Conservation (phyloP, 495 filamentous ascomycete species). For the Bacidia gigantensis region DNA sequence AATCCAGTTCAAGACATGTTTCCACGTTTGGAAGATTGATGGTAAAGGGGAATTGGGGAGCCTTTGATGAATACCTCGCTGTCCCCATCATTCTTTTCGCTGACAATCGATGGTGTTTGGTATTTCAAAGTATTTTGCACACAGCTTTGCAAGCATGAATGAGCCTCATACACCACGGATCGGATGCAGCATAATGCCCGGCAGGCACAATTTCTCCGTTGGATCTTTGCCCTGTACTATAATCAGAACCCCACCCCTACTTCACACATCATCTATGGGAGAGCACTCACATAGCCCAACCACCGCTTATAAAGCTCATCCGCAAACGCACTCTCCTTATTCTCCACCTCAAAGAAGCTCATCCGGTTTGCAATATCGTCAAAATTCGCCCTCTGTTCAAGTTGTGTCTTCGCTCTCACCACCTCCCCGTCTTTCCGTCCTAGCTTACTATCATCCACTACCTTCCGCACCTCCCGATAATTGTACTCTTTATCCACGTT, state of each 20-base stretch:
- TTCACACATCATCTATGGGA: background rate
- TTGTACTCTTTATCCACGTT: constrained; percentile 51
- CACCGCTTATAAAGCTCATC: constrained; percentile 16
- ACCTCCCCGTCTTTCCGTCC: background rate
- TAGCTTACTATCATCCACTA: background rate
- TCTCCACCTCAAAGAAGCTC: constrained; percentile 8
- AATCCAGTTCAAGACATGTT: too few relatives aligned
- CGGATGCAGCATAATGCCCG: constrained; percentile 17
- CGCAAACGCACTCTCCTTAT: constrained; percentile 4
- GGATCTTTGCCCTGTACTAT: constrained; percentile 8
- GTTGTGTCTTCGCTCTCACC: background rate
- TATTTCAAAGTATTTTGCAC: too few relatives aligned
- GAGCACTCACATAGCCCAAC: constrained; percentile 12
- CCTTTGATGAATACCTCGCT: too few relatives aligned
- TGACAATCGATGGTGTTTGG: too few relatives aligned
- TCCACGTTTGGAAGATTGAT: too few relatives aligned
- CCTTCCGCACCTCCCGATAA: constrained; percentile 31
- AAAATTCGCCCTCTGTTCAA: background rate
- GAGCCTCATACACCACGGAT: constrained; percentile 12
- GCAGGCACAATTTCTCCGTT: constrained; percentile 12
- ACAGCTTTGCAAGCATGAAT: too few relatives aligned
- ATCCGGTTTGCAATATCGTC: constrained; percentile 7
- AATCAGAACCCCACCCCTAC: background rate
- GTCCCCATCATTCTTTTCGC: too few relatives aligned
- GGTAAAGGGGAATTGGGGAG: too few relatives aligned